Conservation (phyloP, 345 rosid species). For the Ceriops tagal region DNA sequence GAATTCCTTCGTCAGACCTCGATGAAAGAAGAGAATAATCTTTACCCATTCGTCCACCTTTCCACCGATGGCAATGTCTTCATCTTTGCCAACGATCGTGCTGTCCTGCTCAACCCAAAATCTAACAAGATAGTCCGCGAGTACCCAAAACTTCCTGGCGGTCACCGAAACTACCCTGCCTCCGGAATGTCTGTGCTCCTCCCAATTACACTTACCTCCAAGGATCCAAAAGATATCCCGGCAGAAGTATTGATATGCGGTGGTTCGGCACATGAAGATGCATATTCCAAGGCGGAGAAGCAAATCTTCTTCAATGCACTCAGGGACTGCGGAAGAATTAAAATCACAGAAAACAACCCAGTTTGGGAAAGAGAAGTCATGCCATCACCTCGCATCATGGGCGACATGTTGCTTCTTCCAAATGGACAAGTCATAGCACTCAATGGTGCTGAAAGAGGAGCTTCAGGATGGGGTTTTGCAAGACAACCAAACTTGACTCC, state of each 20-base stretch:
- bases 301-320: constrained; percentile 35
- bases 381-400: constrained; percentile 71
- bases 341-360: constrained; percentile 40
- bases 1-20: constrained; percentile 53
- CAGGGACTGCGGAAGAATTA: constrained; percentile 58
- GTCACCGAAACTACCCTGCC: constrained; percentile 79
- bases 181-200: constrained; percentile 66
- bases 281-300: constrained; percentile 32
- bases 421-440: constrained; percentile 61
- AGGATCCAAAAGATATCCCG: constrained; percentile 18
- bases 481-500: constrained; percentile 62
- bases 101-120: constrained; percentile 53
- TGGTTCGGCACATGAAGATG: constrained; percentile 41
- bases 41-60: constrained; percentile 78
- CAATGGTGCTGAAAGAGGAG: constrained; percentile 67
- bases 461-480: constrained; percentile 65
- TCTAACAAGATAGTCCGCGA: constrained; percentile 48
- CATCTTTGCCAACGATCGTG: constrained; percentile 71
- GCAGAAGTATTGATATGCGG: constrained; percentile 64
- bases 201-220: constrained; percentile 37
- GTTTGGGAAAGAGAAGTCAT: constrained; percentile 58
- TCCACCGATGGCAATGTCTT: constrained; percentile 78
- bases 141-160: constrained; percentile 62
- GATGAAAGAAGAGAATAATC: constrained; percentile 57
- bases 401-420: constrained; percentile 70